Evolutionary conservation across 2,329 filamentous ascomycete species (phyloP), one percentile per base, ranked within the genome.

Genomic region (Aspergillus sp.): DNA sequence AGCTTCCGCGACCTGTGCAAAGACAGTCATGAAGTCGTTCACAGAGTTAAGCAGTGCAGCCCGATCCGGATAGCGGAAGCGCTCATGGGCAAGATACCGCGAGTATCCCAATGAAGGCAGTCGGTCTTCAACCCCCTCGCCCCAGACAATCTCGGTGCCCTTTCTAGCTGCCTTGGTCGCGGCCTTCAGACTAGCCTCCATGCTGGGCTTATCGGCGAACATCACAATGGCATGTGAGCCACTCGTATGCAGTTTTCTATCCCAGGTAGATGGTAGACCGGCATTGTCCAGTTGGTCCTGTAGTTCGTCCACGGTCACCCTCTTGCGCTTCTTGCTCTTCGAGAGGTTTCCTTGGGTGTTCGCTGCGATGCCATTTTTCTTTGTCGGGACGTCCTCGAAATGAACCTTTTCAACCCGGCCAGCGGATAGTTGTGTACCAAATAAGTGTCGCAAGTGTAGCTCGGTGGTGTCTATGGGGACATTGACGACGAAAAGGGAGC

Each of bases 401-500:
- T 77, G 72, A 5, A 94, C 85, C 41, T 72, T 75, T 65, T 95
- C 88, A 38, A 97, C 86, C 37, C 86, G 78, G 3, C 86, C 87
- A 0, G 85, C 82, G 7, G 88, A 86, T 0, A 96, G 76, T 11
- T 94, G 78, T 1, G 77, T 73, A 1, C 80, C 71, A 54, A 97
- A 94, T 0, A 97, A 71, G 34, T 82, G 75, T 36, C 88, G 83
- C 34, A 97, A 76, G 57, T 90, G 87, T 1, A 74, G 66, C 44
- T 88, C 83, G 5, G 88, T 94, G 46, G 88, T 84, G 61, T 96
- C 90, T 50, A 85, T 75, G 6, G 93, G 93, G 1, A 94, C 71
- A 59, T 98, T 97, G 51, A 90, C 86, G n/a, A 95, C 64, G 68
- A 95, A 98, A 12, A 98, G 76, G 48, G 87, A 90, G 55, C 90